Base-by-base conservation (phyloP, 2,329 filamentous ascomycete species). In the Sclerotinia spermophila region DNA sequence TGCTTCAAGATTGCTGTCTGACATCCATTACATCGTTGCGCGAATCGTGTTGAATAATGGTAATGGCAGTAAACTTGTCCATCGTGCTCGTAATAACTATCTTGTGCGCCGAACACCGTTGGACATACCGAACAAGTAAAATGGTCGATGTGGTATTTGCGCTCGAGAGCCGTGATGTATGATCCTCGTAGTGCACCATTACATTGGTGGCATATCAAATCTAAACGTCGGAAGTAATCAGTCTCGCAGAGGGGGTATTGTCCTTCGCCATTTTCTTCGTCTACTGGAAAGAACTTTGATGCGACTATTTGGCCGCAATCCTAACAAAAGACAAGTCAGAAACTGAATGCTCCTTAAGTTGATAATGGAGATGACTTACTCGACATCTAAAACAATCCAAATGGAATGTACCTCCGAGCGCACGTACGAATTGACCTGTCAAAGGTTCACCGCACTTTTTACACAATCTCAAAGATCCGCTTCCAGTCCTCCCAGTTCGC, bases 51-150 rank as follows among this genome's bases (percentile, higher is more conserved):
- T 19, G 95, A 98, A 81, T 99, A 99, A 81, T 99, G 96, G 80
- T 96, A 99, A 80, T 99, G 96, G 81, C 96, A 99, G 81, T 97
- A 99, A 38, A 99, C 96, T 77, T 93, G 92, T 74, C 93, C 91
- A 77, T 97, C 94, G 79, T 99, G 96, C 81, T 99, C 96, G 82
- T 99, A 99, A 81, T 99, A 99, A 80, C 94, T 97, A 83, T 99
- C 96, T 78, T 97, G 93, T 10, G 96, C 96, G 67, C 96, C 96
- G 79, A 99, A 99, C n/a, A 98, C 92, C 1, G 96, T 98, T 6
- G 94, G 92, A 79, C 96, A 99, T 44, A 97, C 89, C 17, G 94
- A 98, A 82, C 96, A 99, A 51, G 96, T 99, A 79, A 99, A 99
- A 82, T 99, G 96, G 81, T 98, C 95, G 75, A 99, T 97, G 81